A percentile compares a stretch with the other conserved stretches of the same genome.
phyloP scores from a whole-genome alignment of 192 early-diverging fungal species.

The Podila minutissima region DNA sequence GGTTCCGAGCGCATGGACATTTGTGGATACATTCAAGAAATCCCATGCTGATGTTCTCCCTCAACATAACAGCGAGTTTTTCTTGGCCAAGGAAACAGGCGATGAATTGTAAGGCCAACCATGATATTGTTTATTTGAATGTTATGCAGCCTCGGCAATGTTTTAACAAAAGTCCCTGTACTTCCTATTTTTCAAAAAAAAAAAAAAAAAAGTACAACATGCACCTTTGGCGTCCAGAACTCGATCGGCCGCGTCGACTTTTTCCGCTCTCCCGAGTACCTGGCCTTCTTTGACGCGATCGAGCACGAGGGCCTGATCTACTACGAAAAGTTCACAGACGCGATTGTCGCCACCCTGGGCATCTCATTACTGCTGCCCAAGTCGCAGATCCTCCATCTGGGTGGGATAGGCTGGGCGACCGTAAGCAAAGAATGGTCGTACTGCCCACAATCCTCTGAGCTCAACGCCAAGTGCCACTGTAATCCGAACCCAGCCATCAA shows the following conservation, averaged over 20 bases:
- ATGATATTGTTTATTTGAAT: not conserved
- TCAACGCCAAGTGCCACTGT: constrained; percentile 15
- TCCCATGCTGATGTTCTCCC: constrained; percentile 13
- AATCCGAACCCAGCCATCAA: not conserved
- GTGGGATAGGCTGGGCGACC: constrained; percentile 21
- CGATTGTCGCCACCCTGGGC: constrained; percentile 59
- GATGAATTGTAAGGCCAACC: constrained; percentile 18
- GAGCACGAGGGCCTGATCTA: constrained; percentile 44
- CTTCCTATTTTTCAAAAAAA: not conserved
- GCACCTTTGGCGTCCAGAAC: constrained; percentile 77
- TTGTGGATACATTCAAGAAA: constrained; percentile 21
- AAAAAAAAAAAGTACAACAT: constrained; percentile 58
- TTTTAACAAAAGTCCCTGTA: not conserved
- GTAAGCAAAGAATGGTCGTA: not conserved
- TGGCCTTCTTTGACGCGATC: constrained; percentile 59
- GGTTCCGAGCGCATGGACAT: constrained; percentile 59
- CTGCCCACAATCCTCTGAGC: constrained; percentile 2
- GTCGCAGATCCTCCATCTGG: constrained; percentile 8
- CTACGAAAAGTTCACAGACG: constrained; percentile 66
- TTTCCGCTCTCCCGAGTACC: constrained; percentile 65
- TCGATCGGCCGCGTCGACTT: constrained; percentile 71
- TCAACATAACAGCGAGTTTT: constrained; percentile 17
- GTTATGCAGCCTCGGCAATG: not conserved
- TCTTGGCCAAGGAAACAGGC: constrained; percentile 13
- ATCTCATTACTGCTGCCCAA: constrained; percentile 10